These are phyloP conservation scores for Vanderwaltozyma tropicalis DNA, from an alignment of 805 yeast species.

Conservation along the genomic window DNA sequence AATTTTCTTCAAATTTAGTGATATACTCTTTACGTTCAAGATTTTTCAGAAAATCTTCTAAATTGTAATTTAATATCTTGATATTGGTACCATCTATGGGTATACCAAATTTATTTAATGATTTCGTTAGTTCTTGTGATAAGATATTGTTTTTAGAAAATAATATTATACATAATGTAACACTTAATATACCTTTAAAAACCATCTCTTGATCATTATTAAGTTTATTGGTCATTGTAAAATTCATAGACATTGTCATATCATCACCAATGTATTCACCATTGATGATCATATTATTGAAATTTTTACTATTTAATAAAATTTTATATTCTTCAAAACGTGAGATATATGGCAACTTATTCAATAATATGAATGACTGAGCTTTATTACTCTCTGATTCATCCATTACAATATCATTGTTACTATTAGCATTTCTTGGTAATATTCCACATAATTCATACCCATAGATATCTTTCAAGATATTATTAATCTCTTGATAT, in stretches of 20 bases:
- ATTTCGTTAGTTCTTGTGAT: slow-evolving; percentile 15
- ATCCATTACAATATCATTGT: background rate
- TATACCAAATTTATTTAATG: slow-evolving; percentile 18
- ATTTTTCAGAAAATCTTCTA: slow-evolving; percentile 16
- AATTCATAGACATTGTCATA: slow-evolving; percentile 4
- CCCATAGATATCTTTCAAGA: slow-evolving; percentile 21
- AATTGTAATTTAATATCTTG: slow-evolving; percentile 14
- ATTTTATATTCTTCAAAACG: slow-evolving; percentile 11
- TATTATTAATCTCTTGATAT: slow-evolving; percentile 10
- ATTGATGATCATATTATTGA: slow-evolving; percentile 9
- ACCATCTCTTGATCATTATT: slow-evolving; percentile 14
- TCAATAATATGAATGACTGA: slow-evolving; percentile 17
- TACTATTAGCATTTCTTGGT: background rate
- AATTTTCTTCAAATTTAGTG: slow-evolving; percentile 13
- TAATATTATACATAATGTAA: slow-evolving; percentile 13
- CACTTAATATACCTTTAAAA: slow-evolving; percentile 16
- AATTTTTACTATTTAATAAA: slow-evolving; percentile 7
- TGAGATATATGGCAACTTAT: slow-evolving; percentile 7
- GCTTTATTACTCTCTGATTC: slow-evolving; percentile 9
- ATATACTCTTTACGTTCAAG: slow-evolving; percentile 20
- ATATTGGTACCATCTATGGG: slow-evolving; percentile 16
- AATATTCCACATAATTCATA: slow-evolving; percentile 13
- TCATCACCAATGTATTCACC: slow-evolving; percentile 16
- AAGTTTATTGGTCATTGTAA: slow-evolving; percentile 11
- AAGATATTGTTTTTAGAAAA: slow-evolving; percentile 23